Evolutionary conservation across 2,329 filamentous ascomycete species (phyloP).

Genomic region (Hansfordia pulvinata): DNA sequence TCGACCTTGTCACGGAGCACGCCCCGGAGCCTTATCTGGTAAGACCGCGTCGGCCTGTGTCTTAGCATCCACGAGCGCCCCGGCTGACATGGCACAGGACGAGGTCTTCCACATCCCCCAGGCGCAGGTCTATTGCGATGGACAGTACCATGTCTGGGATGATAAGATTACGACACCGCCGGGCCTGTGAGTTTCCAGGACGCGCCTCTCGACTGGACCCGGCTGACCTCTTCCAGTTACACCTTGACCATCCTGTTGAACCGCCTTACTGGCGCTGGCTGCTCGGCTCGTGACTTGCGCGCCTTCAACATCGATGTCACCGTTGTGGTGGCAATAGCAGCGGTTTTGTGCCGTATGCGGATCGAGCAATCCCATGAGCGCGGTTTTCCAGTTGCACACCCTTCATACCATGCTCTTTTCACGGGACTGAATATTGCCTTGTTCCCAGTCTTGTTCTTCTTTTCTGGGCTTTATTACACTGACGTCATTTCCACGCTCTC

Average conservation of each 20-base stretch:
- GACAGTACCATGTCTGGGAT: slow-evolving; percentile 71
- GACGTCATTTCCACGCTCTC: slow-evolving; percentile 71
- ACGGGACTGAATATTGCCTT: slow-evolving; percentile 67
- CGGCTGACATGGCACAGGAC: slow-evolving; percentile 37
- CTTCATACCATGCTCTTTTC: slow-evolving; percentile 34
- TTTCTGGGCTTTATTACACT: slow-evolving; percentile 89
- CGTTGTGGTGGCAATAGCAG: slow-evolving; percentile 26
- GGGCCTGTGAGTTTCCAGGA: slow-evolving; percentile 47
- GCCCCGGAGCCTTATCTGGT: slow-evolving; percentile 1
- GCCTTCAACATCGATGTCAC: slow-evolving; percentile 32
- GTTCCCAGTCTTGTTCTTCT: slow-evolving; percentile 91
- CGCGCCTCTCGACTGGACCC: slow-evolving; percentile 11
- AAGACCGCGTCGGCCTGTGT: slow-evolving; percentile 4
- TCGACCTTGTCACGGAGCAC: neutral
- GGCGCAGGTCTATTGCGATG: slow-evolving; percentile 72
- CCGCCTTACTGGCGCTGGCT: slow-evolving; percentile 17
- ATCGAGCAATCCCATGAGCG: slow-evolving; percentile 18
- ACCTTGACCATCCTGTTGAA: slow-evolving; percentile 27
- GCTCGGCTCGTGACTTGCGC: slow-evolving; percentile 29
- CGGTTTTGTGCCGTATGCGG: slow-evolving; percentile 36
- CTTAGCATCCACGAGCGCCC: neutral
- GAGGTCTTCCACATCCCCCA: slow-evolving; percentile 86
- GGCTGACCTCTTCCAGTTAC: slow-evolving; percentile 9
- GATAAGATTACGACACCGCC: slow-evolving; percentile 96
- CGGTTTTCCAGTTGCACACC: no score